Base-by-base conservation (phyloP, 805 yeast genomes). In the Nakazawaea siamensis region DNA sequence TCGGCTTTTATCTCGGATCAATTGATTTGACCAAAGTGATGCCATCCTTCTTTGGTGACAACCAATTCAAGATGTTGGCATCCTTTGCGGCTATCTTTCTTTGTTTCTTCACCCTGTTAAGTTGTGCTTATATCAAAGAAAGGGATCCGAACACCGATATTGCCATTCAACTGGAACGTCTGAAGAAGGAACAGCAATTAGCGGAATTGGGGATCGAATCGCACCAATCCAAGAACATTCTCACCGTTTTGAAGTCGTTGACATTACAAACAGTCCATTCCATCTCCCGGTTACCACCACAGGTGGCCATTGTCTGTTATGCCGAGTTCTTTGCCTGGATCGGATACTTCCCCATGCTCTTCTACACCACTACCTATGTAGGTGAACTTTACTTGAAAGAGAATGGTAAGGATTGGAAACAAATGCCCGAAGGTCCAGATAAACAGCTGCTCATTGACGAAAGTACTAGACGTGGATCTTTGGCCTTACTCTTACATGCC, bases 281-380 rank as follows among this genome's bases (percentile, higher is more conserved):
- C 10, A 51, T 64, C 9, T 43, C 39, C 2, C 46, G 58, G 20
- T 49, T 75, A 9, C 75, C 81, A 8, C 64, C 68, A 2, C 76
- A 69, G 42, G 68, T 73, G 2, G 61, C 60, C 33, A 49, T 61
- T 1, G 71, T 74, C 3, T 76, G 80, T 43, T 57, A 54, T 34
- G 73, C 75, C 2, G 79, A 76, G 49, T 70, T 76, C 39, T 71
- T 71, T 51, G 81, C 81, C 1, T 76, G 82, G 82, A 68, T 76
- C 27, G 80, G 80, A 1, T 76, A 78, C 56, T 76, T 76, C 54
- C 79, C 80, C 2, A 66, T 76, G 69, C 48, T 76, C 19, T 76
- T 76, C 42, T 76, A 76, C 46, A 74, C 80, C 3, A 70, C 82
- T 2, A 73, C 80, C 0, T 76, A 74, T 50, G 80, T 76, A 13